Percentiles rank a stretch among this genome's conserved stretches.
phyloP scores from a whole-genome alignment of 441 rosid genomes.

The Aleurites moluccanus region DNA sequence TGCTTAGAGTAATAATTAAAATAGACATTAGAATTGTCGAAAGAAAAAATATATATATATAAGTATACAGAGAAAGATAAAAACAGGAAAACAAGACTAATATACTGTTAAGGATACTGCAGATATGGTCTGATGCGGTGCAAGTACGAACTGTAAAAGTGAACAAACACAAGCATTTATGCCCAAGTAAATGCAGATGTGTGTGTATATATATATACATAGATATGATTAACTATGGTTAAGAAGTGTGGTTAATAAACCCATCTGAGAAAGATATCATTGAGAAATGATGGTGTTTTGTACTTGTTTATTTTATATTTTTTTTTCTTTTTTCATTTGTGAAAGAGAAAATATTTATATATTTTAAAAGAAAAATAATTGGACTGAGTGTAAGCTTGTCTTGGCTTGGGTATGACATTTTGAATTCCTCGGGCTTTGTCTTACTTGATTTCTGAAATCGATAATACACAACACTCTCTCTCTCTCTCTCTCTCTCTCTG shows the following conservation, averaged over 20 bases:
- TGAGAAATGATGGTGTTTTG: slow-evolving; percentile 87
- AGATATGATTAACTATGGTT: slow-evolving; percentile 51
- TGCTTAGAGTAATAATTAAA: slow-evolving; percentile 3
- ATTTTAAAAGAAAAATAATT: slow-evolving; percentile 18
- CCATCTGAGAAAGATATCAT: slow-evolving; percentile 58
- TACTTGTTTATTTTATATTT: slow-evolving; percentile 31
- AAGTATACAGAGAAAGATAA: slow-evolving; percentile 27
- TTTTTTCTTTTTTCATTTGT: slow-evolving; percentile 21
- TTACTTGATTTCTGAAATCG: slow-evolving; percentile 43
- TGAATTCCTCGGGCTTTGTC: slow-evolving; percentile 49
- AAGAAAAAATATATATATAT: slow-evolving; percentile 2
- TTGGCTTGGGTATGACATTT: slow-evolving; percentile 36
- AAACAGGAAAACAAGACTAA: slow-evolving; percentile 41
- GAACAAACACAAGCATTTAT: slow-evolving; percentile 42
- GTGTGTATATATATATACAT: slow-evolving; percentile 23
- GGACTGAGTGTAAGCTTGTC: slow-evolving; percentile 36
- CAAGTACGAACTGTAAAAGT: slow-evolving; percentile 38
- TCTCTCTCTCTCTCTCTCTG: slow-evolving; percentile 24
- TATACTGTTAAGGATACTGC: slow-evolving; percentile 28
- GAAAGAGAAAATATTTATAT: slow-evolving; percentile 17
- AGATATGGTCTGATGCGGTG: slow-evolving; percentile 35
- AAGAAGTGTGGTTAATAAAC: slow-evolving; percentile 29
- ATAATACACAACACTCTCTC: slow-evolving; percentile 29
- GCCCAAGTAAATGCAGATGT: slow-evolving; percentile 36
- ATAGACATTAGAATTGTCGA: background rate